Base-by-base conservation (phyloP, 2,329 filamentous ascomycete genomes). In the Fusarium udum region DNA sequence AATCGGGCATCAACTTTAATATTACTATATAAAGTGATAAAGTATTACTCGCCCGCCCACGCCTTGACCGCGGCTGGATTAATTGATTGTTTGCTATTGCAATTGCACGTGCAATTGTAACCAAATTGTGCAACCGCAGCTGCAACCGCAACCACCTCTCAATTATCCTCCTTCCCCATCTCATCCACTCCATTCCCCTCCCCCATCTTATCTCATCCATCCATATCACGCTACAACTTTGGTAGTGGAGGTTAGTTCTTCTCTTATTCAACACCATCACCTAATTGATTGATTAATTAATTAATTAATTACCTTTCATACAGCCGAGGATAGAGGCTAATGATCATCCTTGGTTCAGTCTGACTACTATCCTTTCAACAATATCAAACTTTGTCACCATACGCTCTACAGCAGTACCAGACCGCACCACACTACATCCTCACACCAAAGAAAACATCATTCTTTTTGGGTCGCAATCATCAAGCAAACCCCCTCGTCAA, bases 71-170 rank as follows among this genome's bases (percentile, higher is more conserved):
- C 70, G 66, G 66, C 48, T 49, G 39, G 28, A 57, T 57, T 45
- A 40, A 60, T 57, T 45, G 39, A 60, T 67, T 45, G 55, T 62
- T 51, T 51, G 26, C 8, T 49, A 51, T 34, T 58, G 26, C 53
- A 67, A 62, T 74, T 66, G 68, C 68, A 74, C 64, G 71, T 74
- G 71, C 71, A 74, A 73, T 58, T 51, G 40, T 32, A 62, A 72
- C 43, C 58, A 66, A 71, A 61, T 61, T 72, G 70, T 73, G 66
- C 70, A 73, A 73, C 70, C 70, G 69, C 61, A 40, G 60, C 45
- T 43, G 52, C 26, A 46, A 73, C 70, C 70, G 65, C 70, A 73
- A 73, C 71, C 71, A 67, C 61, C 42, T 71, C 46, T 61, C 46
- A 45, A 42, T 51, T 63, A 73, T 71, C 66, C 64, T 61, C 71